Base-by-base conservation (phyloP, 306 rosid genomes). In the Dryas alaskensis region DNA sequence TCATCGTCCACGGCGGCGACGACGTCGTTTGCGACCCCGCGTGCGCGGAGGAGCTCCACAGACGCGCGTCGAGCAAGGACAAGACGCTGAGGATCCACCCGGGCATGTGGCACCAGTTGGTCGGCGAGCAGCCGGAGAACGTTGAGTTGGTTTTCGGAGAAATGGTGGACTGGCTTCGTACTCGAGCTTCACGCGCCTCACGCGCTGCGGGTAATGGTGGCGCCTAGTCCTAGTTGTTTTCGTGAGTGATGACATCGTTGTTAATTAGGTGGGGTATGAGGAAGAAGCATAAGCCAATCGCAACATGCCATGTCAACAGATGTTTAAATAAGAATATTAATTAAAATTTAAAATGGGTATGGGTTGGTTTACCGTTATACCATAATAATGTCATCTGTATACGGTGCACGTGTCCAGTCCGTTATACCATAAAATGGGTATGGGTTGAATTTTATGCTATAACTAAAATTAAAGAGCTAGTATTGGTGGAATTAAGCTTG, bases 81-180 rank as follows among this genome's bases (percentile, higher is more conserved):
- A 94, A 92, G 87, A 94, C 95, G 80, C 75, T 92, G 71, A 86
- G 86, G 83, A 78, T 94, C 39, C 83, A 88, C 60, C 87, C 81
- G 0, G 96, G 86, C 6, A 86, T 94, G 99, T 94, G 95, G 95
- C 99, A 94, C 69, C 99, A 94, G 86, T 52, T 94, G 76, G 6
- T 82, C 13, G 97, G 99, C 0, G 99, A 94, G 31, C 31, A 88
- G 0, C 73, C 80, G 31, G 90, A 92, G 75, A 73, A 69, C 12
- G 96, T 92, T 1, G 97, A 87, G 45, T 57, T 84, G 65, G 99
- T 84, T 9, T 94, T 88, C 55, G 89, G 89, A 45, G 96, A 92
- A 65, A 87, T 94, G 80, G 60, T 83, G 60, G 87, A 81, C 54
- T 91, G 98, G 98, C 89, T 94, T 66, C 71, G 52, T 1, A 60